phyloP scores from a whole-genome alignment of 139 green algal species.

The Astrephomene gubernaculifera region DNA sequence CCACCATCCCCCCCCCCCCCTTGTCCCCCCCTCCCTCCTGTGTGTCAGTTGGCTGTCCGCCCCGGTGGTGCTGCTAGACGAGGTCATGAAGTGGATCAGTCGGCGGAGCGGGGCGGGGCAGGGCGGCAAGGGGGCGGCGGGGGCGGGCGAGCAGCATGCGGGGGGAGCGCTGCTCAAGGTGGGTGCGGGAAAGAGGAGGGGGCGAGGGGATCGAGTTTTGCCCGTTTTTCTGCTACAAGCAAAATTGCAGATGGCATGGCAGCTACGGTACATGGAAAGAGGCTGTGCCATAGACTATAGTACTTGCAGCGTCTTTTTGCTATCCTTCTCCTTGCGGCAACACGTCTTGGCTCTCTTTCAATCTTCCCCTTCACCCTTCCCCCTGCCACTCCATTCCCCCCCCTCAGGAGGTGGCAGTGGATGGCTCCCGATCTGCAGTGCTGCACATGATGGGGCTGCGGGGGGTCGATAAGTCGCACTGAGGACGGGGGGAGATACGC shows the following conservation, averaged over 20 bases:
- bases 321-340: too few relatives aligned
- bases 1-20: not conserved
- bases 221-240: too few relatives aligned
- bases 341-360: too few relatives aligned
- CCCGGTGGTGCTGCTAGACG: constrained; percentile 94
- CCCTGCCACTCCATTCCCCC: too few relatives aligned
- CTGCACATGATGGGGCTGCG: constrained; percentile 18
- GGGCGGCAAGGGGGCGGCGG: not conserved
- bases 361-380: too few relatives aligned
- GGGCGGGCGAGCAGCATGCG: not conserved
- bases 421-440: not conserved
- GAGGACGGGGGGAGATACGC: not conserved
- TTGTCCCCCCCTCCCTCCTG: not conserved
- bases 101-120: not conserved
- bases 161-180: not conserved
- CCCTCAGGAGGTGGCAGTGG: not conserved
- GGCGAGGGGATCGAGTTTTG: not conserved
- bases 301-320: too few relatives aligned
- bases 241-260: too few relatives aligned
- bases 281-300: too few relatives aligned
- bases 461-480: constrained; percentile 35
- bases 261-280: too few relatives aligned
- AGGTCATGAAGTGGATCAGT: constrained; percentile 67
- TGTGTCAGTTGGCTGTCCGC: constrained; percentile 67
- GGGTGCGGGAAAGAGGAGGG: not conserved